These are phyloP conservation scores for Myxozyma kluyveri DNA, from an alignment of 805 yeast genomes.

Conservation along the genomic window DNA sequence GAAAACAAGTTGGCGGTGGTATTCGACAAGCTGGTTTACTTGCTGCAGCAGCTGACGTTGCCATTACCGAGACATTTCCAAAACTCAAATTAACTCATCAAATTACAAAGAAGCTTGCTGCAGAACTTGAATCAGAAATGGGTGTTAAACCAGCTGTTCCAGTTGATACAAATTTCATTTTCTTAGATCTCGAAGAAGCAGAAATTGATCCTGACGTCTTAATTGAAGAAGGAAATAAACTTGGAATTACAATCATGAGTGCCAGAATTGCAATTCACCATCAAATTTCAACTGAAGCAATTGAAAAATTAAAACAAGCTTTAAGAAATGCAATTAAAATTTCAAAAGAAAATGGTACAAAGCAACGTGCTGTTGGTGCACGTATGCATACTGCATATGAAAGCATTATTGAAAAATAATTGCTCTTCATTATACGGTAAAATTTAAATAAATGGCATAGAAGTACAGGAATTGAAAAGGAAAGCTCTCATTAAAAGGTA, in stretches of 20 bases:
- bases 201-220: constrained; percentile 57
- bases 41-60: constrained; percentile 74
- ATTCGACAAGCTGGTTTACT: constrained; percentile 84
- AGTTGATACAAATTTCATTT: constrained; percentile 79
- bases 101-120: constrained; percentile 51
- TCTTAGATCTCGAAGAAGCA: constrained; percentile 53
- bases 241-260: constrained; percentile 64
- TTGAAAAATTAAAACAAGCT: constrained; percentile 57
- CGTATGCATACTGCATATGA: constrained; percentile 16
- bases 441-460: too few species aligned
- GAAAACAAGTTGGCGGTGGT: constrained; percentile 92
- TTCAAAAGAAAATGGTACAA: constrained; percentile 11
- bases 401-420: too few species aligned
- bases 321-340: constrained; percentile 23
- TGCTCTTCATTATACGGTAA: too few species aligned
- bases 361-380: constrained; percentile 9
- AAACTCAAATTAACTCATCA: constrained; percentile 51
- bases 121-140: constrained; percentile 37
- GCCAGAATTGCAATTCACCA: constrained; percentile 80
- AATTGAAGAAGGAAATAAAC: constrained; percentile 53
- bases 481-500: too few species aligned
- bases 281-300: constrained; percentile 55
- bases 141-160: constrained; percentile 69
- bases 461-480: too few species aligned
- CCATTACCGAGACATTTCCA: constrained; percentile 69